Conservation (phyloP, 2,329 filamentous ascomycete species). For the Curvularia lunata region DNA sequence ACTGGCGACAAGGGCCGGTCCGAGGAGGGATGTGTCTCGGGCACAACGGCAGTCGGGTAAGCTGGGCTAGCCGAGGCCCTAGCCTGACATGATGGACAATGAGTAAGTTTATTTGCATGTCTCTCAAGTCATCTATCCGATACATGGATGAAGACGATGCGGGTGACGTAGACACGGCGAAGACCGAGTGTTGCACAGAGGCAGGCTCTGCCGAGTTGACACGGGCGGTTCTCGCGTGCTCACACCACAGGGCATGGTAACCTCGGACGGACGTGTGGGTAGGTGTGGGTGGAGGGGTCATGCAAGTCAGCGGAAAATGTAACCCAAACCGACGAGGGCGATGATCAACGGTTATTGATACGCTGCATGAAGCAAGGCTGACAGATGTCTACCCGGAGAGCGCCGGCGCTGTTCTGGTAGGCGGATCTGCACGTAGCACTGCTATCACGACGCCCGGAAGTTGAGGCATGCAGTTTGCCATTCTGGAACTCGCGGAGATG, state of each 20-base stretch:
- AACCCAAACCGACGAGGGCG: constrained; percentile 40
- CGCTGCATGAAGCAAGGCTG: constrained; percentile 24
- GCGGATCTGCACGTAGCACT: constrained; percentile 29
- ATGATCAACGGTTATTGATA: constrained; percentile 35
- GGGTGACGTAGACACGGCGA: not conserved
- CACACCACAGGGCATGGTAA: constrained; percentile 7
- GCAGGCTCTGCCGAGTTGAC: not conserved
- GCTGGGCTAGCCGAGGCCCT: constrained; percentile 1
- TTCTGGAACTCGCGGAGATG: constrained; percentile 12
- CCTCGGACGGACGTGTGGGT: constrained; percentile 11
- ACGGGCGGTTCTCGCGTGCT: constrained; percentile 3
- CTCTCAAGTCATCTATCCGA: not conserved
- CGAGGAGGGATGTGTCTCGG: constrained; percentile 6
- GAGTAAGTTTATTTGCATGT: not conserved
- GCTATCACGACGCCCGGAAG: constrained; percentile 31
- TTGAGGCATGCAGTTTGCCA: constrained; percentile 17
- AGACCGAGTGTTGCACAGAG: not conserved
- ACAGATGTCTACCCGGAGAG: constrained; percentile 31
- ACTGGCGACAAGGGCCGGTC: constrained; percentile 7
- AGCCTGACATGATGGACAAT: not conserved
- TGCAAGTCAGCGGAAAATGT: constrained; percentile 39
- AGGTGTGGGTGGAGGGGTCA: constrained; percentile 21
- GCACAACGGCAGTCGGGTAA: not conserved
- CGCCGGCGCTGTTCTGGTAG: constrained; percentile 28
- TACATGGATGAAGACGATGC: not conserved